Percentiles rank a stretch among this genome's conserved stretches.
These are phyloP conservation scores for Naematelia aurantialba DNA, from an alignment of 768 basidiomycete species.

Conservation along the genomic window DNA sequence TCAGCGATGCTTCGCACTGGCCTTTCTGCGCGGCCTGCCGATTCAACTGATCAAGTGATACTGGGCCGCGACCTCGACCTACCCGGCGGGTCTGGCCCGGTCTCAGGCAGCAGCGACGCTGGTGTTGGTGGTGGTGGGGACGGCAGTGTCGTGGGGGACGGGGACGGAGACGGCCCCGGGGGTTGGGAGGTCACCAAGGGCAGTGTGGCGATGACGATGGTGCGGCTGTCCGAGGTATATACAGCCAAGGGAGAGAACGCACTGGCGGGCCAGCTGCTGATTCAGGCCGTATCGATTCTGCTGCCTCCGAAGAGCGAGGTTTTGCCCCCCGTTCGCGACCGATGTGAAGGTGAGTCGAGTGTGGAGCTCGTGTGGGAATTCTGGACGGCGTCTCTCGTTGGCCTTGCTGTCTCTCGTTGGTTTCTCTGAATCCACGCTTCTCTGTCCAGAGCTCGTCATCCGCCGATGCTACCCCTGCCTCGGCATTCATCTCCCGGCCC, in stretches of 20 bases:
- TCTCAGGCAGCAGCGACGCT: conserved; percentile 3
- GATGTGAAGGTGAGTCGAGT: conserved; percentile 46
- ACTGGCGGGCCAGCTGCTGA: conserved; percentile 38
- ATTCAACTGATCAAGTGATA: conserved; percentile 12
- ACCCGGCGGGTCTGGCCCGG: conserved; percentile 5
- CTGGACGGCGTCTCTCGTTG: too few species aligned
- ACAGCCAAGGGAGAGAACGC: conserved; percentile 40
- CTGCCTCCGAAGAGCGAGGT: conserved; percentile 31
- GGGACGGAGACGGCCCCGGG: conserved; percentile 3
- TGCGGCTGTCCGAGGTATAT: conserved; percentile 46
- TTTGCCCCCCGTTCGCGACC: conserved; percentile 26
- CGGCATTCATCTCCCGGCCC: too few species aligned
- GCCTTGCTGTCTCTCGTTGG: too few species aligned
- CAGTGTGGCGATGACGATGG: conserved; percentile 49
- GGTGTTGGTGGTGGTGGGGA: conserved; percentile 37
- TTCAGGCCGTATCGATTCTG: conserved; percentile 46
- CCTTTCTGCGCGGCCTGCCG: background rate
- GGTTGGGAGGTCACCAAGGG: conserved; percentile 39
- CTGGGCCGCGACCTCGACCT: conserved; percentile 32
- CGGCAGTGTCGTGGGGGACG: conserved; percentile 42
- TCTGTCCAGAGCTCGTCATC: too few species aligned
- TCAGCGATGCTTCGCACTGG: conserved; percentile 35
- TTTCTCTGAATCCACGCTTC: too few species aligned
- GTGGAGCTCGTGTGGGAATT: background rate
- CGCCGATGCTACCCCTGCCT: too few species aligned